Evolutionary conservation across 2,329 filamentous ascomycete species (phyloP).

Genomic region (Myriosclerotinia scirpicola): DNA sequence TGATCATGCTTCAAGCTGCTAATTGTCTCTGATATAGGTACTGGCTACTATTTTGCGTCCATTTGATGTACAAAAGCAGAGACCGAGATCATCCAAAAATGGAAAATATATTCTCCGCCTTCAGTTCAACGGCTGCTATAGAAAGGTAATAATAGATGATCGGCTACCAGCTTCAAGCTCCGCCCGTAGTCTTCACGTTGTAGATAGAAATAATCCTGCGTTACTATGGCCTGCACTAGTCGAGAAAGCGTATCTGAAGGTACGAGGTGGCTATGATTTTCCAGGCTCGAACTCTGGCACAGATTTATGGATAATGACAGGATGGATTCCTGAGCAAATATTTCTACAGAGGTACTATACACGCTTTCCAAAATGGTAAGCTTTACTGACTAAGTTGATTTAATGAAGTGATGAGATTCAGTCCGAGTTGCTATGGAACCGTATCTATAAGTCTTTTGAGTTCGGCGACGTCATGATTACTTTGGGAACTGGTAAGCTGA

Average conservation of each 20-base stretch:
- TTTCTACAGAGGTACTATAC: slow-evolving; percentile 70
- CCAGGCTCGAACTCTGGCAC: slow-evolving; percentile 96
- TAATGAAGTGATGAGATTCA: slow-evolving; percentile 69
- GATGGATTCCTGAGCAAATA: slow-evolving; percentile 96
- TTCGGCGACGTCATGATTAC: slow-evolving; percentile 83
- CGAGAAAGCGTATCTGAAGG: slow-evolving; percentile 95
- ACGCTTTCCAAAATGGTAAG: too few species aligned
- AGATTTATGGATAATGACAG: slow-evolving; percentile 87
- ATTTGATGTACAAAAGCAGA: slow-evolving; percentile 57
- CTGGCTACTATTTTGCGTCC: slow-evolving; percentile 75
- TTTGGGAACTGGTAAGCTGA: slow-evolving; percentile 83
- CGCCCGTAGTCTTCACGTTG: slow-evolving; percentile 76
- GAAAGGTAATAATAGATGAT: slow-evolving; percentile 86
- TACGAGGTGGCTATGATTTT: slow-evolving; percentile 95
- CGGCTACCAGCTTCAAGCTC: slow-evolving; percentile 76
- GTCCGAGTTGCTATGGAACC: slow-evolving; percentile 72
- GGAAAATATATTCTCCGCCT: slow-evolving; percentile 92
- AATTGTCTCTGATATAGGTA: slow-evolving; percentile 49
- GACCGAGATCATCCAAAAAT: slow-evolving; percentile 67
- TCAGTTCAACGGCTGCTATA: slow-evolving; percentile 92
- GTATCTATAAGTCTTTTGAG: slow-evolving; percentile 71
- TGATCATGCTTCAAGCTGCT: slow-evolving; percentile 13
- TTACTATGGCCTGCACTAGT: slow-evolving; percentile 88
- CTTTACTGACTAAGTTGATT: slow-evolving; percentile 16
- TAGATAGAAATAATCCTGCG: slow-evolving; percentile 78